phyloP scores from a whole-genome alignment of 306 rosid species.

The Cajanus cajan region DNA sequence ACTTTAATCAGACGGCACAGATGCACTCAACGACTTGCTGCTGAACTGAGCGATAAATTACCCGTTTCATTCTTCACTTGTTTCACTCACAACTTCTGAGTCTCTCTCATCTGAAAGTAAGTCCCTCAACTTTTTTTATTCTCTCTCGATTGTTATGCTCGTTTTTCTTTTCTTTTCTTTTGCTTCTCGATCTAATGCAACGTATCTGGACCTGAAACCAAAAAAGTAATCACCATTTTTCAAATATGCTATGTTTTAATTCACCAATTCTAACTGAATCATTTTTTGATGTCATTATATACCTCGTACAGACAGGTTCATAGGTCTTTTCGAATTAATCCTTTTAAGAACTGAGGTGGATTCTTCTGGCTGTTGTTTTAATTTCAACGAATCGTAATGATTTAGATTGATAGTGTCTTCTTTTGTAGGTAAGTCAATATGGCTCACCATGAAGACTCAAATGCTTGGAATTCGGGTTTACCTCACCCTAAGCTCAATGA shows the following conservation, averaged over 20 bases:
- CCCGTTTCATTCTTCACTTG: background rate
- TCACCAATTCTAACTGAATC: background rate
- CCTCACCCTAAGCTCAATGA: slow-evolving; percentile 64
- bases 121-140: background rate
- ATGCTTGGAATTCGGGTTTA: slow-evolving; percentile 35
- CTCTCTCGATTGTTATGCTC: background rate
- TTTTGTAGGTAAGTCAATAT: slow-evolving; percentile 42
- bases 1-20: slow-evolving; percentile 24
- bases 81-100: background rate
- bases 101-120: background rate
- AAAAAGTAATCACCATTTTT: background rate
- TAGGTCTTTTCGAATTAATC: background rate
- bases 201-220: background rate
- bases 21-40: slow-evolving; percentile 14
- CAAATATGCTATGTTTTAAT: background rate
- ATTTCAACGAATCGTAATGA: background rate
- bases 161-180: background rate
- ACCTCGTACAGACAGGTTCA: background rate
- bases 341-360: background rate
- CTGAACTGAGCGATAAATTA: background rate
- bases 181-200: background rate
- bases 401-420: background rate
- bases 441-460: slow-evolving; percentile 61
- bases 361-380: background rate
- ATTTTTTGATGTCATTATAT: background rate